Percentiles rank a stretch among this genome's conserved stretches.
Conservation (phyloP, 345 rosid genomes). For the Ceriops zippeliana region DNA sequence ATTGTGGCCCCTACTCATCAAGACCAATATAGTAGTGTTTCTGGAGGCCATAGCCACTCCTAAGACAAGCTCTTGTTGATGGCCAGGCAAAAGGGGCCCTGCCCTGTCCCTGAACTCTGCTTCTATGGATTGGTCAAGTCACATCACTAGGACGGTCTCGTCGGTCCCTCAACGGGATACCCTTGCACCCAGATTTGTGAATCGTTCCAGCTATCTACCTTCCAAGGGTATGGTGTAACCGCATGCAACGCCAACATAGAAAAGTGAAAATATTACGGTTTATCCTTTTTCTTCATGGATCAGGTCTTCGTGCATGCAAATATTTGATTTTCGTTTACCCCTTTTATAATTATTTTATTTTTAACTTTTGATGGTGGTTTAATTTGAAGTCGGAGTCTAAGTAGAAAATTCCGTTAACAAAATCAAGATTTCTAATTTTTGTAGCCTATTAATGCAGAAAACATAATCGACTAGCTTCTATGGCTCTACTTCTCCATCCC, state of each 20-base stretch:
- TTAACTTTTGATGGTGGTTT: too few species aligned
- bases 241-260: constrained; percentile 19
- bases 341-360: too few species aligned
- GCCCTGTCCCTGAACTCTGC: constrained; percentile 25
- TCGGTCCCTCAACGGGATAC: constrained; percentile 22
- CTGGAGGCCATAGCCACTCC: constrained; percentile 27
- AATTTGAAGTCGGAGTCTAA: too few species aligned
- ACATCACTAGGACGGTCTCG: constrained; percentile 27
- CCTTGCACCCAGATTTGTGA: constrained; percentile 17
- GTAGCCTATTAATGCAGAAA: too few species aligned
- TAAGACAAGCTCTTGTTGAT: constrained; percentile 30
- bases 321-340: too few species aligned
- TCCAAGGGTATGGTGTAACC: constrained; percentile 28
- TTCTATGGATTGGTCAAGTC: constrained; percentile 32
- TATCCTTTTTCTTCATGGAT: too few species aligned
- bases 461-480: too few species aligned
- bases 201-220: constrained; percentile 22
- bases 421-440: too few species aligned
- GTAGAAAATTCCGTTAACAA: too few species aligned
- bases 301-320: too few species aligned
- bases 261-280: too few species aligned
- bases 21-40: constrained; percentile 26
- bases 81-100: constrained; percentile 25
- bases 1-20: constrained; percentile 31
- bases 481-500: too few species aligned